Percentiles rank a stretch among this genome's conserved stretches.
These are phyloP conservation scores for Dittrichia graveolens DNA, from an alignment of 129 eudicot species.

Conservation along the genomic window DNA sequence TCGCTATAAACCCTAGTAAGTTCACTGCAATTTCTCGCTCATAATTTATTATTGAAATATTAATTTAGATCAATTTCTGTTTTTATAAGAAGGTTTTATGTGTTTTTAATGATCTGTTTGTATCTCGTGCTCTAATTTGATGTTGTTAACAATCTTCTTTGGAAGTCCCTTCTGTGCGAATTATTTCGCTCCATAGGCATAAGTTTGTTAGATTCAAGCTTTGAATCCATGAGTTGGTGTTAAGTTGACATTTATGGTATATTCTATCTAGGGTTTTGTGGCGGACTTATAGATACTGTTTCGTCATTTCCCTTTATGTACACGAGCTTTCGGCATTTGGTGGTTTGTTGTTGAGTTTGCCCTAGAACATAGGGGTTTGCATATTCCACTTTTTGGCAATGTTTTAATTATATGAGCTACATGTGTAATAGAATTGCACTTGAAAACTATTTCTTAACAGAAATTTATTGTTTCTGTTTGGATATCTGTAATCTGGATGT, in stretches of 20 bases:
- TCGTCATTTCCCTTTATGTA: too few species aligned
- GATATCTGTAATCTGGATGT: conserved; percentile 5
- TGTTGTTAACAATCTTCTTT: background rate
- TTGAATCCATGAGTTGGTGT: too few species aligned
- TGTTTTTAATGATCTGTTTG: conserved; percentile 13
- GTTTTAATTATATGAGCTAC: too few species aligned
- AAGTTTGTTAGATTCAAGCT: too few species aligned
- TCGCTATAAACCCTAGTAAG: conserved; percentile 39
- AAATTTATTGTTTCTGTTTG: background rate
- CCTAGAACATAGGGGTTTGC: background rate
- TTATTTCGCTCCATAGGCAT: background rate
- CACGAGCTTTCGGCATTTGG: too few species aligned
- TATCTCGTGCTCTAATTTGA: conserved; percentile 3
- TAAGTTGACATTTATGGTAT: too few species aligned
- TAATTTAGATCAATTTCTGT: background rate
- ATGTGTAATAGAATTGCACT: too few species aligned
- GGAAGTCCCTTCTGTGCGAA: too few species aligned
- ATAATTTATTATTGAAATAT: background rate
- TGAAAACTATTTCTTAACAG: background rate
- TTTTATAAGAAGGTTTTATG: background rate
- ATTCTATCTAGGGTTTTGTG: too few species aligned
- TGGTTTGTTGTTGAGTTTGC: too few species aligned
- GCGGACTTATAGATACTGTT: too few species aligned
- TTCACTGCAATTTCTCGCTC: conserved; percentile 14
- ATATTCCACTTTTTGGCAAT: too few species aligned